phyloP scores from a whole-genome alignment of 495 filamentous ascomycete species.

The Schizothecium vesticola region DNA sequence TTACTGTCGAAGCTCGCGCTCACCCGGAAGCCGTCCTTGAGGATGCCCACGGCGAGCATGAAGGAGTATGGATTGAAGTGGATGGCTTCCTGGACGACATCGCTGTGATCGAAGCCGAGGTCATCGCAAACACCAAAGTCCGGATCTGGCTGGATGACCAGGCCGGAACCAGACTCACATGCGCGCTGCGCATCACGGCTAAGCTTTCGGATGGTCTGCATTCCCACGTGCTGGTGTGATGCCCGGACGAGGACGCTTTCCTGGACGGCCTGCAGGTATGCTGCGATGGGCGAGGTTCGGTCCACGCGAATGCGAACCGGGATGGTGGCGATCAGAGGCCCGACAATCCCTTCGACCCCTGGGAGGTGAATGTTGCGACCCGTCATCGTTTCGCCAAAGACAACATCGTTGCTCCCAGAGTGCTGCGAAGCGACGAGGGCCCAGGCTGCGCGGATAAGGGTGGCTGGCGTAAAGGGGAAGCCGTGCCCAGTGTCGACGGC shows the following conservation, averaged over 20 bases:
- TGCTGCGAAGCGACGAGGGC: slow-evolving; percentile 36
- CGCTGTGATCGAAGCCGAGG: slow-evolving; percentile 32
- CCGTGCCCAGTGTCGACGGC: not conserved
- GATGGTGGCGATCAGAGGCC: slow-evolving; percentile 53
- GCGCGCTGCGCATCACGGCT: slow-evolving; percentile 57
- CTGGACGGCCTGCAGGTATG: slow-evolving; percentile 25
- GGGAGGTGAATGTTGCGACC: slow-evolving; percentile 43
- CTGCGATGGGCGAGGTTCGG: slow-evolving; percentile 3
- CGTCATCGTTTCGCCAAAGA: slow-evolving; percentile 38
- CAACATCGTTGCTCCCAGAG: slow-evolving; percentile 33
- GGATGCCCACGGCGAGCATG: slow-evolving; percentile 16
- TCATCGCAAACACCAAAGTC: slow-evolving; percentile 26
- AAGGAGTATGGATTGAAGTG: slow-evolving; percentile 20
- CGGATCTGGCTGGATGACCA: slow-evolving; percentile 43
- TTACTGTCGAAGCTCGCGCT: slow-evolving; percentile 18
- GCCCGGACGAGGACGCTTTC: slow-evolving; percentile 45
- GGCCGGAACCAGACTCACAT: slow-evolving; percentile 50
- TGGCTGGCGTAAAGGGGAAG: slow-evolving; percentile 22
- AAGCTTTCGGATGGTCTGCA: slow-evolving; percentile 62
- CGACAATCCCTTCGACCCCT: slow-evolving; percentile 44
- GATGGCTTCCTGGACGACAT: slow-evolving; percentile 12
- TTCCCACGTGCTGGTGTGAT: slow-evolving; percentile 60
- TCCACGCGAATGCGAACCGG: slow-evolving; percentile 43
- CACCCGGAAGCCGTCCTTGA: slow-evolving; percentile 9
- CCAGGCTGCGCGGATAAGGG: slow-evolving; percentile 41